A percentile compares a stretch with the other conserved stretches of the same genome.
phyloP scores from a whole-genome alignment of 2,329 filamentous ascomycete species.

The Cladophialophora immunda region DNA sequence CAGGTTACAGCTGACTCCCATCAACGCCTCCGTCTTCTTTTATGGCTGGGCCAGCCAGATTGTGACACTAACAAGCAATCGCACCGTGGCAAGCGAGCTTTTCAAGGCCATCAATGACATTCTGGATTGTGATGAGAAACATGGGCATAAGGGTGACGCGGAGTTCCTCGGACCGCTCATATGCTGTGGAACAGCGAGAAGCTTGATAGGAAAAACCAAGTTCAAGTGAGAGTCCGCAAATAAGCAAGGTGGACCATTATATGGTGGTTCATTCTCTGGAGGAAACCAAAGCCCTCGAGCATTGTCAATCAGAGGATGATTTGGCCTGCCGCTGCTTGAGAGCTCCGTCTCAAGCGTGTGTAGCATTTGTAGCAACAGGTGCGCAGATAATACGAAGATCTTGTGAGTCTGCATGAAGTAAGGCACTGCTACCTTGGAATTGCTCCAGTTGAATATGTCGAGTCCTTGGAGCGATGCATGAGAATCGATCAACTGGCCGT shows the following conservation, averaged over 20 bases:
- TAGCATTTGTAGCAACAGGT: not conserved
- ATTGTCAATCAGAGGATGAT: not conserved
- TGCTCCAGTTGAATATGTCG: not conserved
- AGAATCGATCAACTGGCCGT: not conserved
- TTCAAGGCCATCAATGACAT: constrained; percentile 49
- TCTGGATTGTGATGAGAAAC: constrained; percentile 39
- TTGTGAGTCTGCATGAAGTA: not conserved
- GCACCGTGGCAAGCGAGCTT: constrained; percentile 71
- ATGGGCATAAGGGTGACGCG: constrained; percentile 57
- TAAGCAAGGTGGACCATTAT: constrained; percentile 23
- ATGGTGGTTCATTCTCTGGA: not conserved
- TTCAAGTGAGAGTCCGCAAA: constrained; percentile 41
- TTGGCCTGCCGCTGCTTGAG: not conserved
- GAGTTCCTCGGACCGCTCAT: constrained; percentile 66
- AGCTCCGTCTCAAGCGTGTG: not conserved
- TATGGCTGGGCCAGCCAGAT: constrained; percentile 71
- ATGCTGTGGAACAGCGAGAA: constrained; percentile 71
- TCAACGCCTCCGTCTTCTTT: constrained; percentile 75
- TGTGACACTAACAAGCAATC: constrained; percentile 77
- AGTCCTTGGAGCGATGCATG: not conserved
- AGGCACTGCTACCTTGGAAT: not conserved
- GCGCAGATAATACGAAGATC: not conserved
- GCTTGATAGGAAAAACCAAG: constrained; percentile 73
- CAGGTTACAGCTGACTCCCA: constrained; percentile 59
- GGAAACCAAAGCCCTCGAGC: not conserved